phyloP scores from a whole-genome alignment of 202 grass and related monocot genomes.

The Carex arenaria region DNA sequence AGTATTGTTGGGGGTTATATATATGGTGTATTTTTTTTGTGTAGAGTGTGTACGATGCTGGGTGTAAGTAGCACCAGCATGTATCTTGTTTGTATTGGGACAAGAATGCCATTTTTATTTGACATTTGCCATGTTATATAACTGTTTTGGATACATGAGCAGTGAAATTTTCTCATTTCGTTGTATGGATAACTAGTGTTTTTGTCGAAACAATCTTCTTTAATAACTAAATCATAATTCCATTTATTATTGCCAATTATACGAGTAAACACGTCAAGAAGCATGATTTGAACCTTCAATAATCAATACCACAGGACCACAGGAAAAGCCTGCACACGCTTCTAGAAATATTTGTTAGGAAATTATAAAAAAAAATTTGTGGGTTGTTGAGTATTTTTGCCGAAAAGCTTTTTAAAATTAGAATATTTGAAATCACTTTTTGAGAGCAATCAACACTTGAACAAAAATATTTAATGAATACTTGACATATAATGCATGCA shows the following conservation, averaged over 20 bases:
- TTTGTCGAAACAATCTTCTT: neutral
- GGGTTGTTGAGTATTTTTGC: no score
- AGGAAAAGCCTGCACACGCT: neutral
- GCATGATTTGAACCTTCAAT: neutral
- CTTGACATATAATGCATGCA: no score
- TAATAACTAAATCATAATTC: neutral
- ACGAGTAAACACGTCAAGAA: neutral
- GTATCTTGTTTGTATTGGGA: constrained; percentile 4
- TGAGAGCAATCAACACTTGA: neutral
- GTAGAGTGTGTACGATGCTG: constrained; percentile 2
- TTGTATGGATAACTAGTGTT: neutral
- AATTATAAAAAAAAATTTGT: neutral
- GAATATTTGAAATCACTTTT: neutral
- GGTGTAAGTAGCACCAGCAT: neutral
- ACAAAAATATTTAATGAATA: neutral
- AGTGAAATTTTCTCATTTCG: neutral
- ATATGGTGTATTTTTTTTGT: constrained; percentile 1
- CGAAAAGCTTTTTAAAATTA: no score
- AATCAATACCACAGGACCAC: neutral
- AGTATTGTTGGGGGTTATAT: constrained; percentile 22
- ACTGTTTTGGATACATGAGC: constrained; percentile 7
- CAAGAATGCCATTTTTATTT: constrained; percentile 10
- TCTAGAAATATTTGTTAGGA: neutral
- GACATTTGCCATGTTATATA: constrained; percentile 8
- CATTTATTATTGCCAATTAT: neutral